These are phyloP conservation scores for Cudoniella acicularis DNA, from an alignment of 495 filamentous ascomycete genomes.

Conservation along the genomic window DNA sequence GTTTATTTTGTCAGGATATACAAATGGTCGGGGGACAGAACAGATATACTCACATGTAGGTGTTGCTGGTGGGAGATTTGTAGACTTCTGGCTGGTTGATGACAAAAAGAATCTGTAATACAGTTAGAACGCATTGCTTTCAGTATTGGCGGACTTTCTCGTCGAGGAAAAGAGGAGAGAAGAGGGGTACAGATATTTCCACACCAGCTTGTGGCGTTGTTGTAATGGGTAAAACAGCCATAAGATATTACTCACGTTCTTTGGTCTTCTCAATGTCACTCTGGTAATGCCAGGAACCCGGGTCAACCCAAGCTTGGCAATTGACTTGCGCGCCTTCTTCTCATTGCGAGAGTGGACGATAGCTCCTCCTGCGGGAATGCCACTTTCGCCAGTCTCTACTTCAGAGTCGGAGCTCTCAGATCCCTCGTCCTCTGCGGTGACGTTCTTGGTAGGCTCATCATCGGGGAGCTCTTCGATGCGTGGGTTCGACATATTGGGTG, in stretches of 20 bases:
- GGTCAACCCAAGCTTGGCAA: slow-evolving; percentile 95
- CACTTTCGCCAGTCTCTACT: slow-evolving; percentile 57
- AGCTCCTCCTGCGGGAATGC: slow-evolving; percentile 78
- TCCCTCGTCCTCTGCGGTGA: slow-evolving; percentile 72
- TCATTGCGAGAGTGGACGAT: slow-evolving; percentile 97
- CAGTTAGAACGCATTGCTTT: slow-evolving; percentile 2
- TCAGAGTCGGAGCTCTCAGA: slow-evolving; percentile 72
- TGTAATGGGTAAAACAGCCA: too few species aligned
- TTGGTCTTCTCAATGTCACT: slow-evolving; percentile 94
- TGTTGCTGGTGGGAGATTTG: slow-evolving; percentile 97
- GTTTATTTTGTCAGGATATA: slow-evolving; percentile 6
- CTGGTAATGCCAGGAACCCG: slow-evolving; percentile 95
- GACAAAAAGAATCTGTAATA: slow-evolving; percentile 87
- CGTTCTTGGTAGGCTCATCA: slow-evolving; percentile 73
- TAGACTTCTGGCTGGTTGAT: slow-evolving; percentile 99
- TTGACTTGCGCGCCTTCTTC: slow-evolving; percentile 99
- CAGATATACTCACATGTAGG: slow-evolving; percentile 79
- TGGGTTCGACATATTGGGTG: slow-evolving; percentile 85
- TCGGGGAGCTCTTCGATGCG: slow-evolving; percentile 96
- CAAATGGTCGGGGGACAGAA: not conserved
- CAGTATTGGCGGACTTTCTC: not conserved
- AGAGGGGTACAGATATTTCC: too few species aligned
- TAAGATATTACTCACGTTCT: slow-evolving; percentile 78
- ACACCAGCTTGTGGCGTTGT: too few species aligned
- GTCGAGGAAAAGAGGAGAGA: too few species aligned